A percentile compares a stretch with the other conserved stretches of the same genome.
phyloP scores from a whole-genome alignment of 73 alveolate species.

The Paramecium pentaurelia region DNA sequence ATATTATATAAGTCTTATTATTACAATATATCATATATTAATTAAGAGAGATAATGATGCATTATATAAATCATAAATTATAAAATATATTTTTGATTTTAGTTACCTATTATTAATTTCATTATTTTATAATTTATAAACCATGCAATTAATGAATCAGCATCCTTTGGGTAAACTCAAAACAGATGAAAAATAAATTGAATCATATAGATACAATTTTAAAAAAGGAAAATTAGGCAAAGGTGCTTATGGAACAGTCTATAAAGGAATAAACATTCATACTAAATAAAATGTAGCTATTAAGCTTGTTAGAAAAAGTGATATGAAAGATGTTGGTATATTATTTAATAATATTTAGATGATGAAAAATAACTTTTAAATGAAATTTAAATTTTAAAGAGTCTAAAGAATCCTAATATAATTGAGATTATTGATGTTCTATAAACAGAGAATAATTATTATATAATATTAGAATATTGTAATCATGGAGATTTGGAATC shows the following conservation, averaged over 20 bases:
- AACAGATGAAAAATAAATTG: slow-evolving; percentile 40
- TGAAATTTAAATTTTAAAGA: slow-evolving; percentile 52
- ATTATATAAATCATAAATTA: background rate
- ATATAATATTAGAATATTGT: slow-evolving; percentile 49
- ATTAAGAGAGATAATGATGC: background rate
- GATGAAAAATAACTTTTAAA: slow-evolving; percentile 34
- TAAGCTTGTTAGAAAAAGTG: slow-evolving; percentile 36
- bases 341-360: background rate
- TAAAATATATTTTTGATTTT: background rate
- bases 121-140: background rate
- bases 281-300: slow-evolving; percentile 47
- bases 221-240: slow-evolving; percentile 45
- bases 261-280: slow-evolving; percentile 46
- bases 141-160: background rate
- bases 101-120: background rate
- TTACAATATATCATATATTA: background rate
- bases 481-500: slow-evolving; percentile 53
- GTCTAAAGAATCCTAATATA: slow-evolving; percentile 31
- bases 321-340: slow-evolving; percentile 16
- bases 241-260: slow-evolving; percentile 57
- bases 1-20: background rate
- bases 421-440: slow-evolving; percentile 53
- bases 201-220: slow-evolving; percentile 17
- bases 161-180: background rate
- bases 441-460: slow-evolving; percentile 52